Evolutionary conservation across 805 yeast genomes (phyloP).

Genomic region (Barnettozyma sucrosica): DNA sequence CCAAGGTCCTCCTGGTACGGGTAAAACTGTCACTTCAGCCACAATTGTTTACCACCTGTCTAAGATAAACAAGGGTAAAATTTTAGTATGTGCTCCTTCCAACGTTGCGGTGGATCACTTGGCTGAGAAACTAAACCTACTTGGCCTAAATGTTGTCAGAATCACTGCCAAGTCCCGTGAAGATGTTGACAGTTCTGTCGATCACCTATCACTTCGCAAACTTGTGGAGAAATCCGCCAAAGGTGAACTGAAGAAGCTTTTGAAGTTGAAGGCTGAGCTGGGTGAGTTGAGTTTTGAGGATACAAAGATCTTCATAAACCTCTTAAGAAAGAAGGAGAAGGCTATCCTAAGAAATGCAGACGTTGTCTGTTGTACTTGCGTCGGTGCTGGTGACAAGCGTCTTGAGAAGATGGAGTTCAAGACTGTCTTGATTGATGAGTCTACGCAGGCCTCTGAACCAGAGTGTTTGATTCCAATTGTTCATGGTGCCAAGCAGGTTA

Average conservation of each 20-base stretch:
- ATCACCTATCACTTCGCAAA: slow-evolving; percentile 51
- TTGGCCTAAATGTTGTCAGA: slow-evolving; percentile 76
- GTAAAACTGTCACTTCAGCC: slow-evolving; percentile 91
- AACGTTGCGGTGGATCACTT: slow-evolving; percentile 93
- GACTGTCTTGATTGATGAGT: slow-evolving; percentile 84
- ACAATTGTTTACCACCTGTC: slow-evolving; percentile 76
- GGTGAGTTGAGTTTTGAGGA: slow-evolving; percentile 65
- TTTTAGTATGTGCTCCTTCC: slow-evolving; percentile 91
- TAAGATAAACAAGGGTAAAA: slow-evolving; percentile 52
- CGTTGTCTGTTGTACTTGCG: slow-evolving; percentile 87
- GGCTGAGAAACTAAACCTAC: slow-evolving; percentile 59
- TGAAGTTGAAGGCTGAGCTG: slow-evolving; percentile 51
- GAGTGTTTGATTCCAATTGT: slow-evolving; percentile 85
- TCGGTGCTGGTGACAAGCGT: slow-evolving; percentile 80
- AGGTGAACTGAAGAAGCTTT: slow-evolving; percentile 52
- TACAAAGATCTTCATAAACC: slow-evolving; percentile 36
- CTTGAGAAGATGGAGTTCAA: slow-evolving; percentile 53
- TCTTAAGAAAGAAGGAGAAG: slow-evolving; percentile 43
- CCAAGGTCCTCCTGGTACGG: slow-evolving; percentile 97
- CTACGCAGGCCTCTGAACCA: slow-evolving; percentile 92
- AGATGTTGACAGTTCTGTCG: slow-evolving; percentile 64
- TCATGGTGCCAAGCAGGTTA: slow-evolving; percentile 83
- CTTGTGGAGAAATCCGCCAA: slow-evolving; percentile 42
- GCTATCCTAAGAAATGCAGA: slow-evolving; percentile 51
- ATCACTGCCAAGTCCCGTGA: slow-evolving; percentile 73